Evolutionary conservation across 768 basidiomycete genomes (phyloP), one percentile per base, ranked within the genome.

Genomic region (Termitomyces sp.): DNA sequence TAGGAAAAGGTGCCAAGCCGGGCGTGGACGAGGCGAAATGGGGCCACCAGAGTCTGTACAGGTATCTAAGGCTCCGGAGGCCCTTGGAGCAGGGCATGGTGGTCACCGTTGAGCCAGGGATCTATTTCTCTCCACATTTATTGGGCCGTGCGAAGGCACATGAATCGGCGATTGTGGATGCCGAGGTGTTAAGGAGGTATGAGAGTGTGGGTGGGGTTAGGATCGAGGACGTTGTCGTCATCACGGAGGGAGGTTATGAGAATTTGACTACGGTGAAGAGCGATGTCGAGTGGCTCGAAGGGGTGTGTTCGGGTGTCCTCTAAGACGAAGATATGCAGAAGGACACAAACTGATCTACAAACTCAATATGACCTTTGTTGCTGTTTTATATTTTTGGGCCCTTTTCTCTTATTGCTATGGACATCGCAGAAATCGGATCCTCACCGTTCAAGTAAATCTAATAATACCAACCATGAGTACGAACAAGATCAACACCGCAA

Each of bases 151-250:
- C 87, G 46, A 80, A 85, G 50, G 76, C 86, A 44, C 80, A 84
- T 45, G 72, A 80, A 64, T 86, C 87, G 30, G 75, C 75, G 58
- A 78, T 86, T 65, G 84, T 98, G 61, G 77, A 94, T 66, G 81
- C 83, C 41, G 85, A 80, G 14, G 79, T 88, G 24, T 72, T 95
- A 58, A 77, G 79, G 68, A 72, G 74, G 50, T 98, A 94, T 65
- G 86, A 91, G 65, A 72, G 74, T 35, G 90, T 98, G 24, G 96
- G 96, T 14, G 96, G 95, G 0, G 89, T 98, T 2, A 75, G 95
- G 52, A 95, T 98, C 61, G 96, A 98, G 70, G 96, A 98, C 68
- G 93, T 90, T 30, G 81, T 98, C 3, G 71, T 91, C 7, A 85
- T 99, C 60, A 92, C 85, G 0, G 70, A 77, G 57, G 76, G 79